These are phyloP conservation scores for Escovopsis sp. DNA, from an alignment of 2,329 filamentous ascomycete species.

Conservation along the genomic window DNA sequence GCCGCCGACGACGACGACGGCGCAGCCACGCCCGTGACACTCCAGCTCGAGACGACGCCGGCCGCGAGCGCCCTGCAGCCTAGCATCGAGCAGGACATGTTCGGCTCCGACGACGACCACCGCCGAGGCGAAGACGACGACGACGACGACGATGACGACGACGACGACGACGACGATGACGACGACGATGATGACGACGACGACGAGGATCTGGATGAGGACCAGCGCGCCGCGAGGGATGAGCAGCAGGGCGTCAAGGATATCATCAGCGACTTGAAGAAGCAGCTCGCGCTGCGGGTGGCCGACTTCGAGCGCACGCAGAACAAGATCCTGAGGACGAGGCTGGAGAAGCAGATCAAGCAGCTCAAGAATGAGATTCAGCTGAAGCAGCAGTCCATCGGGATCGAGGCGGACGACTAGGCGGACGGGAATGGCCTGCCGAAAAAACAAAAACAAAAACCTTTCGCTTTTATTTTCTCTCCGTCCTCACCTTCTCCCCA, in stretches of 20 bases:
- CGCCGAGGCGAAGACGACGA: slow-evolving; percentile 30
- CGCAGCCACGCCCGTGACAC: slow-evolving; percentile 29
- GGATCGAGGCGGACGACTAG: slow-evolving; percentile 23
- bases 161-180: slow-evolving; percentile 26
- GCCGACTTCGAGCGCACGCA: slow-evolving; percentile 26
- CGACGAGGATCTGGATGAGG: slow-evolving; percentile 38
- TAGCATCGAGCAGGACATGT: slow-evolving; percentile 30
- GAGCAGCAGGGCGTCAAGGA: slow-evolving; percentile 39
- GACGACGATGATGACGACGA: slow-evolving; percentile 33
- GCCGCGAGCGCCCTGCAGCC: slow-evolving; percentile 21
- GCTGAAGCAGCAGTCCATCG: slow-evolving; percentile 29
- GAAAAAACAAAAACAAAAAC: no score
- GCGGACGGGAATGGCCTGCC: neutral
- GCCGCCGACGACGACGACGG: slow-evolving; percentile 25
- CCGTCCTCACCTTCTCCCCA: no score
- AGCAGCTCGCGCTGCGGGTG: slow-evolving; percentile 30
- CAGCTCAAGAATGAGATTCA: slow-evolving; percentile 29
- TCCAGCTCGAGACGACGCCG: slow-evolving; percentile 28
- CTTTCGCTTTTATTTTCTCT: neutral
- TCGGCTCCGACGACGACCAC: slow-evolving; percentile 24
- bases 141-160: slow-evolving; percentile 27
- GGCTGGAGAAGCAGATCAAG: slow-evolving; percentile 35
- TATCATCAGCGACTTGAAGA: slow-evolving; percentile 37
- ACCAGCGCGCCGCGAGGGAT: slow-evolving; percentile 32
- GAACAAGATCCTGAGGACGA: slow-evolving; percentile 33